Conservation (phyloP, 2,329 filamentous ascomycete species). For the Talaromyces sp. region DNA sequence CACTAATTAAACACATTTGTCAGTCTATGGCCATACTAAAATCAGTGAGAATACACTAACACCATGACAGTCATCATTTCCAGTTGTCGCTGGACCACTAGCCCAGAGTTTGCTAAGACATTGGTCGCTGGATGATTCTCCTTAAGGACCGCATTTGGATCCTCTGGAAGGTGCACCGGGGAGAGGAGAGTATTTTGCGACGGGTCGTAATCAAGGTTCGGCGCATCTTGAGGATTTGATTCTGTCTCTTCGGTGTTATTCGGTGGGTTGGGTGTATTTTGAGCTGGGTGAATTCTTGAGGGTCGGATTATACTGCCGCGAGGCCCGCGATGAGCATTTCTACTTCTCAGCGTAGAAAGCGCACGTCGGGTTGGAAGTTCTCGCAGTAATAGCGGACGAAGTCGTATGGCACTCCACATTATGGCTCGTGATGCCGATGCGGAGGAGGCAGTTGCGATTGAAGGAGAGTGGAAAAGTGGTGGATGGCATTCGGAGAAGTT, state of each 20-base stretch:
- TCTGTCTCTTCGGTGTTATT: slow-evolving; percentile 8
- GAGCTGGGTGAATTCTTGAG: slow-evolving; percentile 20
- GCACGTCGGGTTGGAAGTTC: slow-evolving; percentile 26
- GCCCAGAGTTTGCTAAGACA: slow-evolving; percentile 62
- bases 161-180: slow-evolving; percentile 64
- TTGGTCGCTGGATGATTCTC: slow-evolving; percentile 60
- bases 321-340: slow-evolving; percentile 30
- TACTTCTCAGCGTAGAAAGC: slow-evolving; percentile 31
- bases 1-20: slow-evolving; percentile 33
- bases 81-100: slow-evolving; percentile 65
- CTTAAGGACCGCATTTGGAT: slow-evolving; percentile 62
- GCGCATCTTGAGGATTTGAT: slow-evolving; percentile 36
- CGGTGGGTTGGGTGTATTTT: slow-evolving; percentile 7
- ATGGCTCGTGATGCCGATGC: neutral
- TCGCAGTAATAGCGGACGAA: slow-evolving; percentile 25
- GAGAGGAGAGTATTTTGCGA: slow-evolving; percentile 56
- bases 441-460: neutral
- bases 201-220: slow-evolving; percentile 45
- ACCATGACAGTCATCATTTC: slow-evolving; percentile 69
- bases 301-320: slow-evolving; percentile 33
- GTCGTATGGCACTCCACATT: slow-evolving; percentile 35
- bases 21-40: slow-evolving; percentile 1
- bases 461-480: neutral
- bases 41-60: slow-evolving; percentile 29
- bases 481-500: neutral